These are phyloP conservation scores for Magnolia kwangsiensis DNA, from an alignment of 164 flowering plant genomes.

Conservation along the genomic window DNA sequence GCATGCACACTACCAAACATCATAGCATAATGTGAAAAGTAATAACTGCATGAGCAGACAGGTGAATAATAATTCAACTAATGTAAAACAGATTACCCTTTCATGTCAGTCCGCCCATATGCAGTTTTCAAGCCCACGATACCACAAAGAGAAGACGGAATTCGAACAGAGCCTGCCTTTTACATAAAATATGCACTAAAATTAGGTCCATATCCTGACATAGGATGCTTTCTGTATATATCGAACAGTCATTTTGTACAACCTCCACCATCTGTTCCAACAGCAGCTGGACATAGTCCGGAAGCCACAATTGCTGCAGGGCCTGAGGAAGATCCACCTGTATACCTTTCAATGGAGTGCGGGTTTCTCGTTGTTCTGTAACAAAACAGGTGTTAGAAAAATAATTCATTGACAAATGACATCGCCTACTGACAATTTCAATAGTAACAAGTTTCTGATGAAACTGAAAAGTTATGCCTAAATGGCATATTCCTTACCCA, in stretches of 20 bases:
- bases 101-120: conserved; percentile 59
- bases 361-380: conserved; percentile 89
- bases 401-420: background rate
- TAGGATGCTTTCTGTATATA: background rate
- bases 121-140: conserved; percentile 90
- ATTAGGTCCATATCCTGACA: conserved; percentile 10
- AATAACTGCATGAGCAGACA: background rate
- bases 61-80: background rate
- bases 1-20: conserved; percentile 2
- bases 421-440: background rate
- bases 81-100: conserved; percentile 22
- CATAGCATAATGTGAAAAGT: background rate
- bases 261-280: conserved; percentile 99
- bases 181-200: conserved; percentile 6
- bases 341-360: conserved; percentile 76
- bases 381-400: background rate
- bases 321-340: conserved; percentile 98
- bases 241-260: conserved; percentile 17
- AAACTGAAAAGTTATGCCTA: background rate
- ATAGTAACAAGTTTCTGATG: background rate
- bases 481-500: conserved; percentile 45
- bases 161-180: conserved; percentile 82
- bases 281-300: conserved; percentile 89
- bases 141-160: conserved; percentile 96
- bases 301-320: conserved; percentile 93